phyloP scores from a whole-genome alignment of 2,329 filamentous ascomycete species.

The Coleophoma crateriformis region DNA sequence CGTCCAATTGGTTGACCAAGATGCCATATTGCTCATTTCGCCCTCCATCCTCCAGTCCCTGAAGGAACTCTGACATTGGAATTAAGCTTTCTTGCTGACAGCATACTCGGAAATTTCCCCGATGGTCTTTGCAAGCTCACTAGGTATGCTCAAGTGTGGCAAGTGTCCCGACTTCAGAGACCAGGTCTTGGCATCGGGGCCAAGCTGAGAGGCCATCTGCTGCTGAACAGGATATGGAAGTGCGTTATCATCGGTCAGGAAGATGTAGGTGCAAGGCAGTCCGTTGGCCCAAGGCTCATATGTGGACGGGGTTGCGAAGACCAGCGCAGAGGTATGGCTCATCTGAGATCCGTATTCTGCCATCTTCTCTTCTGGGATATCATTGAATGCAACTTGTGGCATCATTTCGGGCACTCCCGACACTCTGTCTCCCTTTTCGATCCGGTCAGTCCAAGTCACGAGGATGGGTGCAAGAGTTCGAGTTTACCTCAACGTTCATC shows the following conservation, averaged over 20 bases:
- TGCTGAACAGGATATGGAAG: conserved; percentile 8
- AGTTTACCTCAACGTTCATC: conserved; percentile 10
- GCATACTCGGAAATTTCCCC: conserved; percentile 2
- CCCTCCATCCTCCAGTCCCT: too few species aligned
- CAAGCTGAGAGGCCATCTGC: conserved; percentile 9
- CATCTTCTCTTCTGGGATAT: conserved; percentile 8
- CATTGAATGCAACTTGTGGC: conserved; percentile 2
- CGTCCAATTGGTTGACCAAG: too few species aligned
- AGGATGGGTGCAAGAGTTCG: neutral
- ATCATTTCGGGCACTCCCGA: neutral
- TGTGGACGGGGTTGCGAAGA: conserved; percentile 9
- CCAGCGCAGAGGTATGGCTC: conserved; percentile 5
- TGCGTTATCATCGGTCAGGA: conserved; percentile 11
- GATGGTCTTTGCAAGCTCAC: conserved; percentile 10
- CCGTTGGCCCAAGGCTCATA: conserved; percentile 13
- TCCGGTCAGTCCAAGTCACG: neutral
- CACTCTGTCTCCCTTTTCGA: conserved; percentile 9
- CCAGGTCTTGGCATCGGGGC: conserved; percentile 6
- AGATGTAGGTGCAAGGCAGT: conserved; percentile 13
- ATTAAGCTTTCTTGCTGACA: conserved; percentile 1
- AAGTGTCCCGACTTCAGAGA: conserved; percentile 12
- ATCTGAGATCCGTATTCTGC: conserved; percentile 1
- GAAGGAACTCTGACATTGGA: too few species aligned
- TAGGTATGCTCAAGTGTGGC: conserved; percentile 11
- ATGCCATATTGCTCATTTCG: too few species aligned